These are phyloP conservation scores for Nigrospora osmanthi DNA, from an alignment of 2,329 filamentous ascomycete species.

Conservation along the genomic window DNA sequence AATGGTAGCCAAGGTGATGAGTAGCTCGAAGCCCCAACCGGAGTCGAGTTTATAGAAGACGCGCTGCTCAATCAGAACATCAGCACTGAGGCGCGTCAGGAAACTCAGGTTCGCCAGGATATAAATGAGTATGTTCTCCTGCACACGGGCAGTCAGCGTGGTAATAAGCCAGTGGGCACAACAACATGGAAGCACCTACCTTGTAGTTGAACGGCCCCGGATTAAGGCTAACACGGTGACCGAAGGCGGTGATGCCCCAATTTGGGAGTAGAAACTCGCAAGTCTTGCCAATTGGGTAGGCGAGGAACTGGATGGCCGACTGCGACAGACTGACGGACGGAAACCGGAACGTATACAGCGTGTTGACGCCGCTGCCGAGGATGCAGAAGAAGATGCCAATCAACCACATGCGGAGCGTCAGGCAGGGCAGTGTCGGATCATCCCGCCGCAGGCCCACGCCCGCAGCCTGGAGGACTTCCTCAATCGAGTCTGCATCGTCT, in stretches of 20 bases:
- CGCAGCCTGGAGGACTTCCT: neutral
- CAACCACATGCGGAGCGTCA: neutral
- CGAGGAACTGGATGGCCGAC: neutral
- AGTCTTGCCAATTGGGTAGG: neutral
- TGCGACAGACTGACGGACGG: neutral
- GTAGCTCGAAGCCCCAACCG: too few relatives aligned
- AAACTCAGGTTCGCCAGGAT: slow-evolving; percentile 39
- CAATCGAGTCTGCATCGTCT: neutral
- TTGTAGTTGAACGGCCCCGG: slow-evolving; percentile 20
- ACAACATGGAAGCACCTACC: slow-evolving; percentile 2
- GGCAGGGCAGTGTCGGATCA: neutral
- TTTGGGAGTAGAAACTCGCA: neutral
- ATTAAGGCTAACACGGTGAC: neutral
- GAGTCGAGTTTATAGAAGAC: slow-evolving; percentile 22
- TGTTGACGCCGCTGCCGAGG: neutral
- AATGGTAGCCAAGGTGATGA: too few relatives aligned
- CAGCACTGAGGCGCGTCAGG: slow-evolving; percentile 25
- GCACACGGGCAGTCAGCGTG: neutral
- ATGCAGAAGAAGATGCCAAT: neutral
- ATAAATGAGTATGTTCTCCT: slow-evolving; percentile 32
- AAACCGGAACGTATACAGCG: neutral
- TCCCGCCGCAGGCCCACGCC: neutral
- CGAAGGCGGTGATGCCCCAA: neutral
- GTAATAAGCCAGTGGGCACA: slow-evolving; percentile 4
- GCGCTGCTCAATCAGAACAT: slow-evolving; percentile 24